phyloP scores from a whole-genome alignment of 1,284 basidiomycete species.

The Malassezia equina region DNA sequence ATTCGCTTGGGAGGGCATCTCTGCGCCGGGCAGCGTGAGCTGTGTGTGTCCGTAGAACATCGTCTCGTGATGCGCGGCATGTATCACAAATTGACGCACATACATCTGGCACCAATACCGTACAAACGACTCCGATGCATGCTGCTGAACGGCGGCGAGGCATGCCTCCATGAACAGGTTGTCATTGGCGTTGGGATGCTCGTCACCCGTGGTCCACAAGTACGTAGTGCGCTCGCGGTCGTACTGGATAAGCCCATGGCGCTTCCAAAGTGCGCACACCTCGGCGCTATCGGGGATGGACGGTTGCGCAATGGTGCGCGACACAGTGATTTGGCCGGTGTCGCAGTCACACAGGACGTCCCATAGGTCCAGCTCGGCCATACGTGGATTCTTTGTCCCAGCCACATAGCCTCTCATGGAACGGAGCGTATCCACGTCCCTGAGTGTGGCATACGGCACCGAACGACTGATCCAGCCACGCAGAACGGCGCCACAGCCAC shows the following conservation, averaged over 20 bases:
- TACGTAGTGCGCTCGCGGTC: conserved; percentile 35
- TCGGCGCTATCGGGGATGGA: not conserved
- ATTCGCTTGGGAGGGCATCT: not conserved
- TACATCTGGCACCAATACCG: conserved; percentile 69
- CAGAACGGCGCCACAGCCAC: conserved; percentile 70
- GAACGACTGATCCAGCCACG: conserved; percentile 73
- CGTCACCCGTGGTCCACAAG: conserved; percentile 15
- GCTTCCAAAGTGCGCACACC: conserved; percentile 53
- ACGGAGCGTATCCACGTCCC: conserved; percentile 78
- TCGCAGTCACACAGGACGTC: conserved; percentile 85
- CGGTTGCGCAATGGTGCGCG: not conserved
- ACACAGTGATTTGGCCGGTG: conserved; percentile 52
- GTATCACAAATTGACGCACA: conserved; percentile 61
- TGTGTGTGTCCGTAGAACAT: conserved; percentile 58
- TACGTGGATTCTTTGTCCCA: conserved; percentile 90
- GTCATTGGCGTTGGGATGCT: conserved; percentile 56
- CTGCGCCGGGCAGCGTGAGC: conserved; percentile 57
- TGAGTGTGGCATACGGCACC: conserved; percentile 85
- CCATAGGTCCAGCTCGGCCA: conserved; percentile 76
- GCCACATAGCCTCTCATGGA: conserved; percentile 80
- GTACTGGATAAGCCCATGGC: conserved; percentile 68
- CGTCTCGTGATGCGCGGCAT: conserved; percentile 70
- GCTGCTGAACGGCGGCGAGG: conserved; percentile 60
- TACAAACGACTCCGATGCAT: conserved; percentile 69
- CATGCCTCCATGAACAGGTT: conserved; percentile 85